phyloP scores from a whole-genome alignment of 2,329 filamentous ascomycete genomes.

The Colletotrichum godetiae region DNA sequence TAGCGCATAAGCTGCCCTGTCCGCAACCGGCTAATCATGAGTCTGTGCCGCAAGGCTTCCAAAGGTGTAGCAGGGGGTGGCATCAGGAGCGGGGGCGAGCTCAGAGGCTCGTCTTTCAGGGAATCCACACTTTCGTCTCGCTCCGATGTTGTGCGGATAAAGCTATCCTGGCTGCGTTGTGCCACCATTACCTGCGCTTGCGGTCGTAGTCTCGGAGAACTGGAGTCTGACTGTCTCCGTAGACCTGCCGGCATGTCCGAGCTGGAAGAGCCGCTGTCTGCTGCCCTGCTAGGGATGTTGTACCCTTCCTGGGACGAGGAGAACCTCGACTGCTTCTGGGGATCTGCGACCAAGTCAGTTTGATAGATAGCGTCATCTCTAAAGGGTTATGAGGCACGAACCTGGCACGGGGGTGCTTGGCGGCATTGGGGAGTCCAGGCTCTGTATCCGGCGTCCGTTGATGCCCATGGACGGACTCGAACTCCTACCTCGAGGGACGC shows the following conservation, averaged over 20 bases:
- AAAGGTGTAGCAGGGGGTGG: constrained; percentile 56
- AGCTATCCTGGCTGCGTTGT: constrained; percentile 54
- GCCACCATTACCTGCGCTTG: constrained; percentile 49
- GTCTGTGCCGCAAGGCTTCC: constrained; percentile 47
- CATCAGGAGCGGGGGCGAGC: constrained; percentile 59
- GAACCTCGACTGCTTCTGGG: constrained; percentile 43
- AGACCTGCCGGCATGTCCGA: constrained; percentile 43
- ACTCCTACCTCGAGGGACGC: constrained; percentile 46
- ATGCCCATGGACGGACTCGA: constrained; percentile 53
- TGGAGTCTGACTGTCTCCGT: constrained; percentile 45
- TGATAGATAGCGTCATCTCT: constrained; percentile 24
- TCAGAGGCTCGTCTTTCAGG: constrained; percentile 36
- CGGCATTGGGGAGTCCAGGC: constrained; percentile 63
- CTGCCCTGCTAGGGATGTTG: constrained; percentile 38
- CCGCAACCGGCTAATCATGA: constrained; percentile 50
- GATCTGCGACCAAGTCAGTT: constrained; percentile 41
- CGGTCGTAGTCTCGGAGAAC: constrained; percentile 39
- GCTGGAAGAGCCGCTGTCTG: constrained; percentile 42
- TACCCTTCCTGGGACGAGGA: constrained; percentile 45
- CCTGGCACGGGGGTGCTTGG: constrained; percentile 62
- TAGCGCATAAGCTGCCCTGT: constrained; percentile 41
- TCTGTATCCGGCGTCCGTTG: constrained; percentile 62
- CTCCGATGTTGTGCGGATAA: constrained; percentile 43
- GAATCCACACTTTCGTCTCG: constrained; percentile 26
- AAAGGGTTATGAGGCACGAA: constrained; percentile 37